phyloP scores from a whole-genome alignment of 1,139 yeast species.

The Suhomyces panamericanus region DNA sequence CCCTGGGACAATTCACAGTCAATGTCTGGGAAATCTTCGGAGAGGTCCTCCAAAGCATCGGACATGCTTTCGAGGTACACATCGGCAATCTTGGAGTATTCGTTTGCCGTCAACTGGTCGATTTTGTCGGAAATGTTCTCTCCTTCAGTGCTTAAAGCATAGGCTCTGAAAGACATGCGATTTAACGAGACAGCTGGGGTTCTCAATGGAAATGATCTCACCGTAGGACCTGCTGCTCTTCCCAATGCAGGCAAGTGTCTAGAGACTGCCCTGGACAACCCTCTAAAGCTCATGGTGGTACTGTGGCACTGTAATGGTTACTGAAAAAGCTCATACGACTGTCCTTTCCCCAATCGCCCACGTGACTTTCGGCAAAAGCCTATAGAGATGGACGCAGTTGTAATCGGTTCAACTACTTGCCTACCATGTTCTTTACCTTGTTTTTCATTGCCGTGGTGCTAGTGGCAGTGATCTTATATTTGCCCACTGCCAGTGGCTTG shows the following conservation, averaged over 20 bases:
- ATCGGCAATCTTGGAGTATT: constrained; percentile 62
- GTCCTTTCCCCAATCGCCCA: constrained; percentile 2
- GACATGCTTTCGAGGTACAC: constrained; percentile 62
- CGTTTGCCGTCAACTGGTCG: constrained; percentile 42
- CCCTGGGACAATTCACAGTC: constrained; percentile 87
- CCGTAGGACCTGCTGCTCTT: neutral
- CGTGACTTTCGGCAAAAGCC: neutral
- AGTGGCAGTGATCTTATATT: constrained; percentile 31
- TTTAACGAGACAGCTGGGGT: neutral
- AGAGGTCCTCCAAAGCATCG: constrained; percentile 62
- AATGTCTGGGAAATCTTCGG: constrained; percentile 57
- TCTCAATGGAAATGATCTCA: neutral
- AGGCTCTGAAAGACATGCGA: constrained; percentile 4
- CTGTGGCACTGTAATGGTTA: constrained; percentile 1
- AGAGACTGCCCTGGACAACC: neutral
- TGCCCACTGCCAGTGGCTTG: constrained; percentile 44
- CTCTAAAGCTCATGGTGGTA: constrained; percentile 1
- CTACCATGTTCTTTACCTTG: constrained; percentile 31
- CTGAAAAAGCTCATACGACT: neutral
- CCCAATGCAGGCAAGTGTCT: neutral
- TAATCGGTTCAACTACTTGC: neutral
- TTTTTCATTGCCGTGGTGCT: constrained; percentile 28
- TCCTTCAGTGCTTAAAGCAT: constrained; percentile 48
- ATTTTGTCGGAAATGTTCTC: constrained; percentile 51
- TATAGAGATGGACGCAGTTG: neutral